phyloP scores from a whole-genome alignment of 371 early-diverging fungal species.

The Fennellomyces sp. region DNA sequence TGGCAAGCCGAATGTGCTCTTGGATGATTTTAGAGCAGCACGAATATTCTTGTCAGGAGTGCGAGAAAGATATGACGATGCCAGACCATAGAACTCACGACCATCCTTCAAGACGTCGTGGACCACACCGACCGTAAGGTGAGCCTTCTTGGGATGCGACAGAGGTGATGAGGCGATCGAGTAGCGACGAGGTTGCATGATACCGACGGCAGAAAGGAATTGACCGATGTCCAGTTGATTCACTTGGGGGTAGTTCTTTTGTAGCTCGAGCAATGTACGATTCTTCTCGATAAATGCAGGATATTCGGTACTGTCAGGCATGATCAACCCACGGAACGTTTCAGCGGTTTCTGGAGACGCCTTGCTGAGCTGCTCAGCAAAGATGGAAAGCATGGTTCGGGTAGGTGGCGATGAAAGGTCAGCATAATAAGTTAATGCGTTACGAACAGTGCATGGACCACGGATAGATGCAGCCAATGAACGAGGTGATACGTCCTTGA shows the following conservation, averaged over 20 bases:
- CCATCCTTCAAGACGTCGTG: conserved; percentile 40
- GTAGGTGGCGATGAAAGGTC: conserved; percentile 51
- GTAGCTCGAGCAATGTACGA: conserved; percentile 52
- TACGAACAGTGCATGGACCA: conserved; percentile 51
- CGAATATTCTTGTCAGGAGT: conserved; percentile 12
- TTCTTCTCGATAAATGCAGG: conserved; percentile 43
- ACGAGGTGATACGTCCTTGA: conserved; percentile 43
- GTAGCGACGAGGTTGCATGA: conserved; percentile 59
- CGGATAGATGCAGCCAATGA: conserved; percentile 50
- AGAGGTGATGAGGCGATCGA: conserved; percentile 57
- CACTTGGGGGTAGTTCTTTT: conserved; percentile 45
- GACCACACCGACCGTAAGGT: conserved; percentile 45
- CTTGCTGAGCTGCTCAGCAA: conserved; percentile 42
- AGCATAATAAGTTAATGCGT: conserved; percentile 53
- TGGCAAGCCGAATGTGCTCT: conserved; percentile 45
- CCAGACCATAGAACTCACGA: conserved; percentile 43
- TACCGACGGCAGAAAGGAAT: conserved; percentile 46
- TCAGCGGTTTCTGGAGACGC: conserved; percentile 39
- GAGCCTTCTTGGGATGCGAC: conserved; percentile 25
- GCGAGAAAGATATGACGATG: conserved; percentile 38
- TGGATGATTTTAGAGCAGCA: conserved; percentile 44
- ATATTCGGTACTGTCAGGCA: conserved; percentile 47
- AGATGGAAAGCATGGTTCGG: conserved; percentile 42
- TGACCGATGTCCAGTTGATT: conserved; percentile 45
- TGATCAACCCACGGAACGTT: conserved; percentile 29